A percentile compares a stretch with the other conserved stretches of the same genome.
Conservation (phyloP, 1,284 basidiomycete species). For the Papiliotrema flavescens region DNA sequence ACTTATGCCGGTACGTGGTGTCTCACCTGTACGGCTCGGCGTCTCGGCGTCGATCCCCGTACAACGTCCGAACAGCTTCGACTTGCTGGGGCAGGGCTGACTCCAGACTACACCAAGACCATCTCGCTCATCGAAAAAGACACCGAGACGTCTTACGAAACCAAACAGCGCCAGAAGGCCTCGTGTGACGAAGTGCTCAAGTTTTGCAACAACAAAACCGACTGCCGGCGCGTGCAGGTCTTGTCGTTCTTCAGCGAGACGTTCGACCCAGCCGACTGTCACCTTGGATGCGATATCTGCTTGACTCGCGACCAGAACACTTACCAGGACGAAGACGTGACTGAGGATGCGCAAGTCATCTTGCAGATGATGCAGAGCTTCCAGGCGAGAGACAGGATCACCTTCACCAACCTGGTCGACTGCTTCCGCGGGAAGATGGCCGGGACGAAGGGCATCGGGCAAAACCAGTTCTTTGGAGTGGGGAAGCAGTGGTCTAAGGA, state of each 20-base stretch:
- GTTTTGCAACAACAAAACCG: slow-evolving; percentile 76
- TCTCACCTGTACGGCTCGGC: no score
- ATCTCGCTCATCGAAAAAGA: slow-evolving; percentile 58
- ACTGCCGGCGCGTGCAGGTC: slow-evolving; percentile 82
- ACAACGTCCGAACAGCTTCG: no score
- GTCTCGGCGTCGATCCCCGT: no score
- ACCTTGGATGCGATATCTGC: slow-evolving; percentile 48
- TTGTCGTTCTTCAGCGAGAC: slow-evolving; percentile 55
- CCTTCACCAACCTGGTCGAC: slow-evolving; percentile 38
- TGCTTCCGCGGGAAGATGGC: slow-evolving; percentile 42
- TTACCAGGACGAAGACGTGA: slow-evolving; percentile 39
- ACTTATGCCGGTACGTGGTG: slow-evolving; percentile 41
- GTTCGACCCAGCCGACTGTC: slow-evolving; percentile 43
- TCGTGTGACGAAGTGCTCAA: slow-evolving; percentile 60
- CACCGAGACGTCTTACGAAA: slow-evolving; percentile 50
- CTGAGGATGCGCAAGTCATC: slow-evolving; percentile 29
- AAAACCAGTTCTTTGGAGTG: slow-evolving; percentile 33
- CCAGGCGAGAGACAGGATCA: slow-evolving; percentile 29
- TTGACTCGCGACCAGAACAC: slow-evolving; percentile 27
- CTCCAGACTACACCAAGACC: slow-evolving; percentile 54
- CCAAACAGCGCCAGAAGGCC: slow-evolving; percentile 59
- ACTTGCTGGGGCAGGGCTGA: no score
- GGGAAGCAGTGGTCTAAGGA: slow-evolving; percentile 37
- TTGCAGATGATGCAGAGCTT: slow-evolving; percentile 38
- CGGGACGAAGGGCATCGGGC: slow-evolving; percentile 28